A percentile compares a stretch with the other conserved stretches of the same genome.
phyloP scores from a whole-genome alignment of 306 rosid genomes.

The Crataegus laevigata region DNA sequence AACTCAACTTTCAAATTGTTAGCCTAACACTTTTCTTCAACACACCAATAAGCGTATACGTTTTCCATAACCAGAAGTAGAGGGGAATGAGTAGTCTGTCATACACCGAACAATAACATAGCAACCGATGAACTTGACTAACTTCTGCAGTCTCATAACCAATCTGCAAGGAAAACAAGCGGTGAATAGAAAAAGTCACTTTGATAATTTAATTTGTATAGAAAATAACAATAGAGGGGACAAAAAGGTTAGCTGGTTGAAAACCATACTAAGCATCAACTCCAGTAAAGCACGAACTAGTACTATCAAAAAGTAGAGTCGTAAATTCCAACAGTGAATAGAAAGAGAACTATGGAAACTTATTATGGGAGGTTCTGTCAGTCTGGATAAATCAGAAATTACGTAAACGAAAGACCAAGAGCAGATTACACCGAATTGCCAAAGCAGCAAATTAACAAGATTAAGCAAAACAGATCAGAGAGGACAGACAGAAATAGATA shows the following conservation, averaged over 20 bases:
- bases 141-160: not conserved
- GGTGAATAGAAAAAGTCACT: not conserved
- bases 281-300: not conserved
- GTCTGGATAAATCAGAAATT: not conserved
- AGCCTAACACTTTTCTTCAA: not conserved
- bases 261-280: not conserved
- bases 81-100: not conserved
- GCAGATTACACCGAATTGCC: not conserved
- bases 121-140: not conserved
- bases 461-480: not conserved
- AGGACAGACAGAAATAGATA: not conserved
- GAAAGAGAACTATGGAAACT: not conserved
- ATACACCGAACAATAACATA: not conserved
- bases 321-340: not conserved
- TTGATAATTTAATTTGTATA: not conserved
- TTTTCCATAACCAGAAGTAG: not conserved
- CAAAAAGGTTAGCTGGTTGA: not conserved
- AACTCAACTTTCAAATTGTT: not conserved
- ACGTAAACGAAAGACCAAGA: not conserved
- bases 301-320: too few relatives aligned
- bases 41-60: not conserved
- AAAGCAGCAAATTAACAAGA: not conserved
- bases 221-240: accelerated
- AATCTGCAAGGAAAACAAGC: not conserved
- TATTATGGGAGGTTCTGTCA: not conserved